phyloP scores from a whole-genome alignment of 176 grass and related monocot genomes.

The Musa troglodytarum region DNA sequence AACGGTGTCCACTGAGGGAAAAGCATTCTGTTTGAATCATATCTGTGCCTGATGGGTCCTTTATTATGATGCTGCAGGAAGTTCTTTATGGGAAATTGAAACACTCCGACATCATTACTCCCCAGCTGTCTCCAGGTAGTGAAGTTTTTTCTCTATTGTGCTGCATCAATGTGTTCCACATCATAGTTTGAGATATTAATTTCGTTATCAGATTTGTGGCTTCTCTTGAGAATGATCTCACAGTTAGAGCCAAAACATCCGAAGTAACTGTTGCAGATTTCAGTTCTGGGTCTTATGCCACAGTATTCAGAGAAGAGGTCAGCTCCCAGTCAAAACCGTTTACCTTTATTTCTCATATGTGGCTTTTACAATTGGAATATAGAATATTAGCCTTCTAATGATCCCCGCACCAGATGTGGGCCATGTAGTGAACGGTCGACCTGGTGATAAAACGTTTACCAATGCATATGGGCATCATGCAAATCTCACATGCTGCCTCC shows the following conservation, averaged over 20 bases:
- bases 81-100: constrained; percentile 93
- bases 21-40: constrained; percentile 1
- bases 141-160: background rate
- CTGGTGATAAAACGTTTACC: too few relatives aligned
- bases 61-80: constrained; percentile 36
- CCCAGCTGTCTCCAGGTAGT: constrained; percentile 82
- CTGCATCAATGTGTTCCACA: constrained; percentile 6
- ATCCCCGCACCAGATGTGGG: too few relatives aligned
- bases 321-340: constrained; percentile 1
- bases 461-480: too few relatives aligned
- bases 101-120: constrained; percentile 73
- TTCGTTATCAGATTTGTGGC: constrained; percentile 51
- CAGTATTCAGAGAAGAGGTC: constrained; percentile 90
- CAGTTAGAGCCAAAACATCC: constrained; percentile 76
- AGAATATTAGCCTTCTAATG: too few relatives aligned
- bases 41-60: background rate
- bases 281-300: constrained; percentile 82
- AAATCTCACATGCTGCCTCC: too few relatives aligned
- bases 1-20: background rate
- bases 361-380: background rate
- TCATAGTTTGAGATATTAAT: constrained; percentile 14
- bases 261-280: constrained; percentile 86
- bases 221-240: constrained; percentile 87
- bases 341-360: too few relatives aligned
- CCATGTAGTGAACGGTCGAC: too few relatives aligned